Evolutionary conservation across 768 basidiomycete species (phyloP), one percentile per base, ranked within the genome.

Genomic region (Collybiopsis confluens): DNA sequence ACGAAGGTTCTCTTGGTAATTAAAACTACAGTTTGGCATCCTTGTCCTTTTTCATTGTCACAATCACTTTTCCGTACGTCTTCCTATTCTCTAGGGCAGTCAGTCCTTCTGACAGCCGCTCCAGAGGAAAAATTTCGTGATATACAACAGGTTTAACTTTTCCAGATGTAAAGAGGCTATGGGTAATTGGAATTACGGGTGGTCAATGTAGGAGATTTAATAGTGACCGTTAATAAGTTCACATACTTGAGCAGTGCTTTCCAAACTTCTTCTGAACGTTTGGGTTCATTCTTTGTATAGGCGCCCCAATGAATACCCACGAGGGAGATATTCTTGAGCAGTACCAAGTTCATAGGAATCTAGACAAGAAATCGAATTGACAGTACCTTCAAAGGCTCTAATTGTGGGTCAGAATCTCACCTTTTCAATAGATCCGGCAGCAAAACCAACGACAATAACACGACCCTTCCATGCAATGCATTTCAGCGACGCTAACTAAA

Each of bases 381-480:
- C 11, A n/a, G n/a, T 23, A 27, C n/a, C n/a, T 13, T 7, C 6
- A 26, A 16, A 27, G 23, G 4, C 26, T 10, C n/a, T n/a, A n/a
- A n/a, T n/a, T 28, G 18, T 8, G 27, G 35, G 20, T 5, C 9
- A 18, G n/a, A 26, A 10, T 38, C 64, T 9, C 45, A 88, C 87
- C 75, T 92, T 90, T 68, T 94, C 92, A 52, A 96, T 92, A 11
- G 76, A 69, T 3, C 91, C 91, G 6, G 79, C 89, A 3, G 89
- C 92, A 67, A 95, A 98, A 5, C 96, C 97, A 48, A 99, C 86
- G n/a, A 98, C 89, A 10, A 99, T 62, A 1, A 89, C 86, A 13
- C 96, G 81, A 1, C 95, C 93, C 66, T 95, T 94, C 86, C 95
- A 98, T 0, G 88, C 90, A 54, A 94, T 90, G 65, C 93, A 96